A percentile compares a stretch with the other conserved stretches of the same genome.
phyloP scores from a whole-genome alignment of 768 basidiomycete species.

The Lentinula boryana region DNA sequence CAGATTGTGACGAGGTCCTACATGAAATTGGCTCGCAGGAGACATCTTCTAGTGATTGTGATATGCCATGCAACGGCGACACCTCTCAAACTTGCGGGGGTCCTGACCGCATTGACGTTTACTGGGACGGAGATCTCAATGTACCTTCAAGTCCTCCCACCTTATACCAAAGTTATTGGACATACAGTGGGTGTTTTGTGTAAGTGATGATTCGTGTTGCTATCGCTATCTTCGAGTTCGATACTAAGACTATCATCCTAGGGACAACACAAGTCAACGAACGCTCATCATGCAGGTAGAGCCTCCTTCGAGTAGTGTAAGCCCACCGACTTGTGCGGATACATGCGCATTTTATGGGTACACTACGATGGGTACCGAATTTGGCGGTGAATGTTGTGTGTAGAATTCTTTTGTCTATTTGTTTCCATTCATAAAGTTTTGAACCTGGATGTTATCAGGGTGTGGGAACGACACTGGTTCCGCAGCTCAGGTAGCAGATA shows the following conservation, averaged over 20 bases:
- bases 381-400: neutral
- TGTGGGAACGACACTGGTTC: neutral
- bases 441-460: neutral
- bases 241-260: neutral
- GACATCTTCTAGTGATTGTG: neutral
- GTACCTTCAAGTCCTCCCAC: neutral
- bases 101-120: neutral
- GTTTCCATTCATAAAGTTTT: neutral
- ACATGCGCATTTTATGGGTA: neutral
- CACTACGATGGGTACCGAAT: neutral
- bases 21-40: neutral
- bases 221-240: neutral
- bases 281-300: neutral
- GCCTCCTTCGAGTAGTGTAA: neutral
- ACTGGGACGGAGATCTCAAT: neutral
- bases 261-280: neutral
- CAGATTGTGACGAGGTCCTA: neutral
- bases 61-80: neutral
- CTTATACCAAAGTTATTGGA: neutral
- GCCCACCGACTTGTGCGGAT: neutral
- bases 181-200: neutral
- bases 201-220: neutral
- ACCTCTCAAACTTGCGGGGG: neutral
- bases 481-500: neutral
- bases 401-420: neutral